phyloP scores from a whole-genome alignment of 176 grass and related monocot species.

The Saccharum officinarum region DNA sequence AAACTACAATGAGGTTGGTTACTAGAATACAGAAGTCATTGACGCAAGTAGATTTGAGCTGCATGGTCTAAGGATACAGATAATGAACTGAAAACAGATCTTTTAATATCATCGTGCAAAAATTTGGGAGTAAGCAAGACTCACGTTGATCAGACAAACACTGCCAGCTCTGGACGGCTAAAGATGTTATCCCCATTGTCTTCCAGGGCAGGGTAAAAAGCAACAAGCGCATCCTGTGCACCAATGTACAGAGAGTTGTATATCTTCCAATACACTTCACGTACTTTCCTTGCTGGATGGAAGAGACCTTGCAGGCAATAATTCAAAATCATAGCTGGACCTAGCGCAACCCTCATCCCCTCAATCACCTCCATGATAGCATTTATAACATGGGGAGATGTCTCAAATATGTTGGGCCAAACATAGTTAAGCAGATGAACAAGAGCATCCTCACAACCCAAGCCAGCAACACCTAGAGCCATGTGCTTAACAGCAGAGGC shows the following conservation, averaged over 20 bases:
- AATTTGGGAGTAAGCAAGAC: constrained; percentile 31
- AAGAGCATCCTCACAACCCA: constrained; percentile 97
- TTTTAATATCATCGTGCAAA: neutral
- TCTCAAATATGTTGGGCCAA: constrained; percentile 98
- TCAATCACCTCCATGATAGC: constrained; percentile 94
- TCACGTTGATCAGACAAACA: constrained; percentile 76
- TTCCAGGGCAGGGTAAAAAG: constrained; percentile 65
- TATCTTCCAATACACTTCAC: constrained; percentile 99
- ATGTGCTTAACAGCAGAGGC: constrained; percentile 98
- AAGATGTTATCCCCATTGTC: constrained; percentile 66
- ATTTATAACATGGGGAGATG: constrained; percentile 93
- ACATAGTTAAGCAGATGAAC: constrained; percentile 97
- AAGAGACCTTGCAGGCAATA: constrained; percentile 97
- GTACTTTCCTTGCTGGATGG: constrained; percentile 93
- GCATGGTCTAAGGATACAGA: neutral
- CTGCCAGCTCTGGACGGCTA: constrained; percentile 72
- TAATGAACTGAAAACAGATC: neutral
- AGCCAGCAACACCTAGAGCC: constrained; percentile 88
- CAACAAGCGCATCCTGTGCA: constrained; percentile 85
- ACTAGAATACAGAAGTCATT: neutral
- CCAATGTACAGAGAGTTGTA: constrained; percentile 97
- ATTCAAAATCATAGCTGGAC: constrained; percentile 83
- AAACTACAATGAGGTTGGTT: neutral
- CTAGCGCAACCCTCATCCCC: constrained; percentile 94
- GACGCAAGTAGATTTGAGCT: neutral